Evolutionary conservation across 2,329 filamentous ascomycete genomes (phyloP), one percentile per base, ranked within the genome.

Genomic region (Pestalotiopsis sp.): DNA sequence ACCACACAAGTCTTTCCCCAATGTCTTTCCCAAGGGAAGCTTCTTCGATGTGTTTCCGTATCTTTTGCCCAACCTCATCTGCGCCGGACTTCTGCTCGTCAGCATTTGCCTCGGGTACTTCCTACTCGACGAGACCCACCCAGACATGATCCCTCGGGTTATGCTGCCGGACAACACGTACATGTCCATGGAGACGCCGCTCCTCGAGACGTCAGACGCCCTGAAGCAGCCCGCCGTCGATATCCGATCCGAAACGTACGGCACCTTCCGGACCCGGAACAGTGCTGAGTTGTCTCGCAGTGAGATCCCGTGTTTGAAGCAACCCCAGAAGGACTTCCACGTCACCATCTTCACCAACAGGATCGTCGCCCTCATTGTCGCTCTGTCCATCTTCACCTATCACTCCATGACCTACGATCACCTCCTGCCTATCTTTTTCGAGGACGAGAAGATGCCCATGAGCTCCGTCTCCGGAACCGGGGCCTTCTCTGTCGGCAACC

Each of bases 341-440:
- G 72, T 72, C 68, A 83, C 76, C 74, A 84, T 87, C 70, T 88
- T 86, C 79, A 84, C 82, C 78, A 84, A 85, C 79, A 88, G 87
- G 56, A 90, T 97, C 70, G 84, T 93, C 72, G 90, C 92, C 79
- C 88, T 97, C 66, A 90, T 96, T 52, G 76, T 94, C n/a, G 92
- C 95, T 1, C 83, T 98, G 62, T 93, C 92, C 59, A 93, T 98
- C 71, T 97, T 97, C 82, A 96, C 94, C 4, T 97, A 97, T 78
- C 95, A 98, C 81, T 94, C 92, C 49, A 98, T 98, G 94, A 94
- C 92, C 0, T 98, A 94, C 80, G 95, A 98, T 76, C 93, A 97
- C 78, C 87, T 98, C 0, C 85, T 97, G 67, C 95, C 95, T 7
- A 97, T 98, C 69, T 98, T 97, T 81, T 89, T 97, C 65, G 94